Conservation (phyloP, 2,329 filamentous ascomycete genomes). For the Penicillium glabrum region DNA sequence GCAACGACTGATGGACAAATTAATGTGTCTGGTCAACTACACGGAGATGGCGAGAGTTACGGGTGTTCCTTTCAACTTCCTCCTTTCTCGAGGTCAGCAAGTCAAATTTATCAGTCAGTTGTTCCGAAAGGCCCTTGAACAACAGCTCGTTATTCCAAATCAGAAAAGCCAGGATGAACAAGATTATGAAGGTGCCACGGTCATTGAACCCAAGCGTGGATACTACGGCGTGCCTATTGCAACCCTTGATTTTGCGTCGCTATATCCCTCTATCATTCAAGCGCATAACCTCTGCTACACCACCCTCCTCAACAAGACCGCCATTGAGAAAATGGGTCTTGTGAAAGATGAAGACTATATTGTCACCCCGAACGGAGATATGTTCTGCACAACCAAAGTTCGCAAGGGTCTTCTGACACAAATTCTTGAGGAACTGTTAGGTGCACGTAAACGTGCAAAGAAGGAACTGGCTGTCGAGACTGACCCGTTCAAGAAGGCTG, state of each 20-base stretch:
- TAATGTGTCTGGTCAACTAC: conserved; percentile 98
- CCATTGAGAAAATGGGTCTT: conserved; percentile 72
- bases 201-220: conserved; percentile 90
- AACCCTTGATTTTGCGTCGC: conserved; percentile 96
- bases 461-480: conserved; percentile 84
- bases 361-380: conserved; percentile 88
- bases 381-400: conserved; percentile 84
- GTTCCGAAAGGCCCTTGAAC: conserved; percentile 90
- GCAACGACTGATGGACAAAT: conserved; percentile 91
- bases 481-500: conserved; percentile 96
- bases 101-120: conserved; percentile 97
- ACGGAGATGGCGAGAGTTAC: conserved; percentile 99
- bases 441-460: conserved; percentile 94
- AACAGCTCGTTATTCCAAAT: conserved; percentile 93
- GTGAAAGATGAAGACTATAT: conserved; percentile 95
- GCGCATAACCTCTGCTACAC: conserved; percentile 99
- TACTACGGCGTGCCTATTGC: conserved; percentile 96
- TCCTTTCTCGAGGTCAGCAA: conserved; percentile 90
- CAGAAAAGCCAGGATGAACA: conserved; percentile 73
- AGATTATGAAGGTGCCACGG: conserved; percentile 95
- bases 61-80: conserved; percentile 93
- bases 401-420: conserved; percentile 90
- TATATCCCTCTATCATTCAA: conserved; percentile 98
- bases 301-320: conserved; percentile 77
- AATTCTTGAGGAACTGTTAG: conserved; percentile 89